Evolutionary conservation across 495 filamentous ascomycete species (phyloP).

Genomic region (Xylaria castorea): DNA sequence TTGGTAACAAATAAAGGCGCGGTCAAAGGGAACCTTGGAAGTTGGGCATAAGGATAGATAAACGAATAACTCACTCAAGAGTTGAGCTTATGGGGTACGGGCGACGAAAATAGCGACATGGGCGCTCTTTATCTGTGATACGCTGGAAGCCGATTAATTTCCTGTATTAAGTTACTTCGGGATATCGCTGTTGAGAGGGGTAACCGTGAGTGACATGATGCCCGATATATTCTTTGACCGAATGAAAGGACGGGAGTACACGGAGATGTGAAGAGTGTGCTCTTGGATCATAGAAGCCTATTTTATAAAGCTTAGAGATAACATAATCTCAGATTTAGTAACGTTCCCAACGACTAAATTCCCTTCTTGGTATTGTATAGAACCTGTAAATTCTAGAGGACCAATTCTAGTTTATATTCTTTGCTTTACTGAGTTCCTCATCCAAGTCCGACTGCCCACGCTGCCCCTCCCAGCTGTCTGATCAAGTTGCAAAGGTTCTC

Average conservation of each 20-base stretch:
- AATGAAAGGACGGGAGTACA: background rate
- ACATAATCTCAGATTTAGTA: background rate
- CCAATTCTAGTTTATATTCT: background rate
- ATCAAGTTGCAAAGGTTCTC: constrained; percentile 64
- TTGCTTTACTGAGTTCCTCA: background rate
- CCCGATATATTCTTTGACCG: background rate
- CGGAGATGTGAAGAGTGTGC: background rate
- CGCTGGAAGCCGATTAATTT: background rate
- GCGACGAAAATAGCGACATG: background rate
- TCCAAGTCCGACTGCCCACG: constrained; percentile 42
- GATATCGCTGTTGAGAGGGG: background rate
- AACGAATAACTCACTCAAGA: background rate
- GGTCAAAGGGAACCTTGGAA: background rate
- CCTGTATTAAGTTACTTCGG: background rate
- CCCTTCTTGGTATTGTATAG: background rate
- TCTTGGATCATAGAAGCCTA: background rate
- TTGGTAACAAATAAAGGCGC: background rate
- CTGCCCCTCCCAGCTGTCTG: constrained; percentile 57
- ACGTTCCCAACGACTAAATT: background rate
- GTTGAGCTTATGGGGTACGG: background rate
- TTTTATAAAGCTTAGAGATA: background rate
- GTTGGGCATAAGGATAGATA: background rate
- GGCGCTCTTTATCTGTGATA: background rate
- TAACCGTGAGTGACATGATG: background rate
- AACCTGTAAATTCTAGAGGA: background rate